phyloP scores from a whole-genome alignment of 768 basidiomycete genomes.

The Termitomyces sp. region DNA sequence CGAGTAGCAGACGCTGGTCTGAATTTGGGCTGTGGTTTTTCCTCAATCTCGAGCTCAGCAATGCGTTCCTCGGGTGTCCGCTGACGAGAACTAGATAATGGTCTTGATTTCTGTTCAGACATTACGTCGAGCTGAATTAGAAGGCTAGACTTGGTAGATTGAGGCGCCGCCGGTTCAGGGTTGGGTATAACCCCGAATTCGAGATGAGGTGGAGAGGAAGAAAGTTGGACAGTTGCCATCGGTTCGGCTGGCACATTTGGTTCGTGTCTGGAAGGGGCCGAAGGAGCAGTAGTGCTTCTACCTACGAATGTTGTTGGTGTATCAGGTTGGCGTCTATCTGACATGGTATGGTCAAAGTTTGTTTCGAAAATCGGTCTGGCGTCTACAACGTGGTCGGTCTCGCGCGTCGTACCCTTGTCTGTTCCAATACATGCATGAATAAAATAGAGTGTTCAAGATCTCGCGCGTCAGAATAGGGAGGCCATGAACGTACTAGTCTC shows the following conservation, averaged over 20 bases:
- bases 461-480: not conserved
- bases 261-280: not conserved
- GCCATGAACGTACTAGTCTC: not conserved
- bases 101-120: not conserved
- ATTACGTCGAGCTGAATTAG: not conserved
- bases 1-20: not conserved
- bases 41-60: not conserved
- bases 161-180: not conserved
- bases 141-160: not conserved
- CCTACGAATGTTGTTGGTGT: not conserved
- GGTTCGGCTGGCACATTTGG: not conserved
- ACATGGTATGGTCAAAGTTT: not conserved
- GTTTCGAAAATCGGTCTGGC: not conserved
- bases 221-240: not conserved
- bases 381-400: not conserved
- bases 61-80: not conserved
- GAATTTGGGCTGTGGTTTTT: not conserved
- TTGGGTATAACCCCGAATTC: not conserved
- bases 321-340: not conserved
- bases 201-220: not conserved
- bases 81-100: not conserved
- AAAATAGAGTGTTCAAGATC: not conserved
- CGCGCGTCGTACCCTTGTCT: not conserved
- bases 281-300: not conserved
- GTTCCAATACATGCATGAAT: not conserved